Percentiles rank a stretch among this genome's conserved stretches.
phyloP scores from a whole-genome alignment of 148 eudicot genomes.

The Nyssa sinensis region DNA sequence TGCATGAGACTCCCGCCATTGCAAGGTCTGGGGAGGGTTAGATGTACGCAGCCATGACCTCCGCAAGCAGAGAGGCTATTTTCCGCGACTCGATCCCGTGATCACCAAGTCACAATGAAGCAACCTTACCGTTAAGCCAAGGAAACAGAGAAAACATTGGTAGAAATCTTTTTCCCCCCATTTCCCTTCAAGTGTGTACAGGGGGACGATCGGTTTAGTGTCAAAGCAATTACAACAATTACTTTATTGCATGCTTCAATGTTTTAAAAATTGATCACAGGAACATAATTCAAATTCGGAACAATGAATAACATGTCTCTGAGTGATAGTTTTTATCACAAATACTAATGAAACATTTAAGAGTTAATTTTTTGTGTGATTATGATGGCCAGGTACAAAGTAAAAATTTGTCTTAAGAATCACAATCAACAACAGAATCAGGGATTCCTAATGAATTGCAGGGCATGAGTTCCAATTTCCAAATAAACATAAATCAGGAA shows the following conservation, averaged over 20 bases:
- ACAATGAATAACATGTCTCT: background rate
- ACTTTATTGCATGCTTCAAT: background rate
- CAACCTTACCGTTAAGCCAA: no score
- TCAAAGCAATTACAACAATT: background rate
- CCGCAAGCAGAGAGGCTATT: no score
- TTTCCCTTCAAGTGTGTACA: background rate
- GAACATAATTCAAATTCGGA: background rate
- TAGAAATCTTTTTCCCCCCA: background rate
- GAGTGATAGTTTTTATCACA: background rate
- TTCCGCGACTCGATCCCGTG: no score
- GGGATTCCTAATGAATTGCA: background rate
- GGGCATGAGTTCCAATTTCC: background rate
- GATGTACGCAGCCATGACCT: background rate
- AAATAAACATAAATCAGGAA: background rate
- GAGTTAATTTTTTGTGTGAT: background rate
- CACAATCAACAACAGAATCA: background rate
- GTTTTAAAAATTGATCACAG: background rate
- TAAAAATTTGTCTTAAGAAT: background rate
- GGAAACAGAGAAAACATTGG: no score
- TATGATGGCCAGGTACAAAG: no score
- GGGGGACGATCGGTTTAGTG: background rate
- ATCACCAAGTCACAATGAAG: no score
- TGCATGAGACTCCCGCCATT: no score
- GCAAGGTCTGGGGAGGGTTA: background rate
- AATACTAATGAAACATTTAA: no score